Percentiles rank a stretch among this genome's conserved stretches.
Evolutionary conservation across 2,329 filamentous ascomycete species (phyloP).

Genomic region (Epichloe typhina): DNA sequence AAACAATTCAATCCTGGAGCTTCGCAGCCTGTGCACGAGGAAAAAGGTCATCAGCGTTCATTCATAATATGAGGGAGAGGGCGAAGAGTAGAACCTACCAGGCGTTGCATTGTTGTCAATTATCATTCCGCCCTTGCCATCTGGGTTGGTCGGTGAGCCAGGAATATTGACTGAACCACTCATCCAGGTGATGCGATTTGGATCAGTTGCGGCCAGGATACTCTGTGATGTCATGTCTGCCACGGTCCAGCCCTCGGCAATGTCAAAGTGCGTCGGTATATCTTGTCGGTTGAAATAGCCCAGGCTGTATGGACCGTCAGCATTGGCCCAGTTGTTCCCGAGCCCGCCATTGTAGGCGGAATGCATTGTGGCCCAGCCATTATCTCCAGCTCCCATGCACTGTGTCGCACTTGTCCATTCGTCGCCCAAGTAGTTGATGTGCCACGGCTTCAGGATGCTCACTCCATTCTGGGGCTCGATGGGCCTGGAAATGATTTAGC

Average conservation of each 20-base stretch:
- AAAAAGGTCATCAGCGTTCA: background rate
- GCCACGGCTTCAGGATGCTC: slow-evolving; percentile 35
- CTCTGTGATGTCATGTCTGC: slow-evolving; percentile 10
- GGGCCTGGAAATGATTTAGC: background rate
- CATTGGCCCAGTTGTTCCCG: slow-evolving; percentile 35
- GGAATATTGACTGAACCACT: slow-evolving; percentile 35
- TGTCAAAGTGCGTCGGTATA: slow-evolving; percentile 38
- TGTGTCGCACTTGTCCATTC: slow-evolving; percentile 33
- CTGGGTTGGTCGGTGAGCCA: slow-evolving; percentile 17
- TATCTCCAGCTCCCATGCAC: slow-evolving; percentile 37
- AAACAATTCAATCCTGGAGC: slow-evolving; percentile 32
- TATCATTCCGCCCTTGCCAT: slow-evolving; percentile 30
- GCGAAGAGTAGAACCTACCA: slow-evolving; percentile 3
- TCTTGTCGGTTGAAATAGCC: slow-evolving; percentile 36
- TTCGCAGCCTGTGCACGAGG: slow-evolving; percentile 21
- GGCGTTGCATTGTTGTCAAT: slow-evolving; percentile 29
- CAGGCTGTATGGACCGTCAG: slow-evolving; percentile 18
- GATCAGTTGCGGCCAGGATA: slow-evolving; percentile 24
- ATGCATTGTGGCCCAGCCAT: slow-evolving; percentile 38
- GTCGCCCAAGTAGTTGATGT: slow-evolving; percentile 35
- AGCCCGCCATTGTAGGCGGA: slow-evolving; percentile 33
- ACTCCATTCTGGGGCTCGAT: slow-evolving; percentile 21
- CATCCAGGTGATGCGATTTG: slow-evolving; percentile 27
- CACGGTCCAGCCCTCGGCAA: slow-evolving; percentile 39
- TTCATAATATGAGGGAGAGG: slow-evolving; percentile 5